Evolutionary conservation across 768 basidiomycete genomes (phyloP).

Genomic region (Mycena haematopus): DNA sequence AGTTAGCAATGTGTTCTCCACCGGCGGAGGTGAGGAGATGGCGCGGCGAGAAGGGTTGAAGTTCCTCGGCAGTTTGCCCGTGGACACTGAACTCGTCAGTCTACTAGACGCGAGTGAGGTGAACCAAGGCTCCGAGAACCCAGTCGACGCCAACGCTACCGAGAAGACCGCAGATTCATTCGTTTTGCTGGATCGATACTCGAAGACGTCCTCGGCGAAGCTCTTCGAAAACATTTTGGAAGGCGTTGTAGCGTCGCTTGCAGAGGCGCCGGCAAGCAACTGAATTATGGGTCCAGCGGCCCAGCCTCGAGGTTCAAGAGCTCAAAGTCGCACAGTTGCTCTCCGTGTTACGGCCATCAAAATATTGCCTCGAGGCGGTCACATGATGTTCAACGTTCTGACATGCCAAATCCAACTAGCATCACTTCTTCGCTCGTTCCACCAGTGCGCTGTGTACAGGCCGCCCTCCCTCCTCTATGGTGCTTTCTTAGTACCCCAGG

Average conservation of each 20-base stretch:
- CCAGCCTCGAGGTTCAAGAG: conserved; percentile 1
- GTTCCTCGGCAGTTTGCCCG: conserved; percentile 89
- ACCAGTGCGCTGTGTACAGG: neutral
- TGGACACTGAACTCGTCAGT: conserved; percentile 90
- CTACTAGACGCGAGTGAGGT: conserved; percentile 75
- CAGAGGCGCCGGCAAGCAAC: neutral
- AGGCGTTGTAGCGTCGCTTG: conserved; percentile 41
- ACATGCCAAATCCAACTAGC: neutral
- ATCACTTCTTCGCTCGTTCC: neutral
- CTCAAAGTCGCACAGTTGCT: neutral
- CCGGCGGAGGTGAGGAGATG: conserved; percentile 91
- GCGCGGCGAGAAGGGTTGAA: conserved; percentile 72
- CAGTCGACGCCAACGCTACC: conserved; percentile 30
- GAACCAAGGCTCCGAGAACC: conserved; percentile 19
- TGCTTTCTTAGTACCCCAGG: conserved; percentile 9
- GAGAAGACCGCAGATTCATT: conserved; percentile 44
- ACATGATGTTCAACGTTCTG: neutral
- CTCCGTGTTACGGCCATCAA: conserved; percentile 8
- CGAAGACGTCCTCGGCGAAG: conserved; percentile 69
- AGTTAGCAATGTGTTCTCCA: conserved; percentile 93
- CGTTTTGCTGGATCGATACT: conserved; percentile 65
- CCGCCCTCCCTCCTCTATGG: neutral
- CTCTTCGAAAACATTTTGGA: conserved; percentile 69
- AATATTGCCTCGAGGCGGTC: neutral
- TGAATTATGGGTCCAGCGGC: neutral